These are phyloP conservation scores for Penicillium lividum DNA, from an alignment of 495 filamentous ascomycete genomes.

Conservation along the genomic window DNA sequence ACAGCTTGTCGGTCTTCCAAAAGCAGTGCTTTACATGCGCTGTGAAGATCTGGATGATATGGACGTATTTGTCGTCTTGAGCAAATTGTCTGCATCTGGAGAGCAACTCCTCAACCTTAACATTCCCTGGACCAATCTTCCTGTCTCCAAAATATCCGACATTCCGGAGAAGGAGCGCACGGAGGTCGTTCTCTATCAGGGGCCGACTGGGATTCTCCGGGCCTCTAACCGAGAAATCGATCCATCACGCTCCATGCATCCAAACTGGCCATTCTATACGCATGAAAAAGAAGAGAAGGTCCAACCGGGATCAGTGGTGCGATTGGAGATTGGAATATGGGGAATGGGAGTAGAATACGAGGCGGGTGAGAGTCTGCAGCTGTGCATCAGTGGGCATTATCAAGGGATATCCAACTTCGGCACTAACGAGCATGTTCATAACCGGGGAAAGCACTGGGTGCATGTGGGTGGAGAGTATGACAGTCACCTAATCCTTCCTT, in stretches of 20 bases:
- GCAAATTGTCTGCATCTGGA: constrained; percentile 34
- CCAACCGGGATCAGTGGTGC: constrained; percentile 10
- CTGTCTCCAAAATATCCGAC: constrained; percentile 9
- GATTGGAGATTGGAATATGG: constrained; percentile 24
- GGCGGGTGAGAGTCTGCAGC: constrained; percentile 12
- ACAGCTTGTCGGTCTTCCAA: constrained; percentile 36
- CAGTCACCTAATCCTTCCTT: constrained; percentile 14
- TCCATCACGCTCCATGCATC: constrained; percentile 18
- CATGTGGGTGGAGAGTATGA: constrained; percentile 16
- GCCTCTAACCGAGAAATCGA: constrained; percentile 23
- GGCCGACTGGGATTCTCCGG: constrained; percentile 18
- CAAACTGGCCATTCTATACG: constrained; percentile 18
- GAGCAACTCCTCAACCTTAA: constrained; percentile 27
- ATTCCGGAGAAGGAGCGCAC: constrained; percentile 12
- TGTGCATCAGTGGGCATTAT: constrained; percentile 13
- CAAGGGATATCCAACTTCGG: constrained; percentile 18
- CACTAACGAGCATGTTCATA: constrained; percentile 7
- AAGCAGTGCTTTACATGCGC: constrained; percentile 44
- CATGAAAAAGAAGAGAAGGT: constrained; percentile 16
- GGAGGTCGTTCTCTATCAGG: constrained; percentile 16
- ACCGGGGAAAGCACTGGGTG: constrained; percentile 13
- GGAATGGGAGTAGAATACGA: constrained; percentile 22
- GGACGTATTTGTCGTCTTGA: constrained; percentile 38
- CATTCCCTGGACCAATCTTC: constrained; percentile 25
- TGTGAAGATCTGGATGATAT: constrained; percentile 40